Evolutionary conservation across 106 monocot species (phyloP).

Genomic region (Alisma plantagoaquatica): DNA sequence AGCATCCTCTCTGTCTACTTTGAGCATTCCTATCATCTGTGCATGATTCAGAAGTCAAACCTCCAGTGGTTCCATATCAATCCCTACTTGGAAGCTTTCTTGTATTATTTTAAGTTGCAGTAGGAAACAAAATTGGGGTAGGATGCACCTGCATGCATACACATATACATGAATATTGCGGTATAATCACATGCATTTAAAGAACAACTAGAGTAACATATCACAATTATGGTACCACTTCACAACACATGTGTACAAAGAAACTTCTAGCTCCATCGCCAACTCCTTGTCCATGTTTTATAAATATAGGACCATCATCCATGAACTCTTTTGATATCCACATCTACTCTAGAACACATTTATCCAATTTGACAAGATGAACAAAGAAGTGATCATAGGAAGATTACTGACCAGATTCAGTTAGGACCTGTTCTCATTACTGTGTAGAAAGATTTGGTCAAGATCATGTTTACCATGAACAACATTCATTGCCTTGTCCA

Average conservation of each 20-base stretch:
- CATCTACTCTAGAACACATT: constrained; percentile 34
- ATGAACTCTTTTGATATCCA: constrained; percentile 33
- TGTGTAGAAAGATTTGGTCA: constrained; percentile 17
- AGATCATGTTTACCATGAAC: constrained; percentile 1
- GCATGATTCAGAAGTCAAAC: too few relatives aligned
- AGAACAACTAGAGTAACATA: constrained; percentile 29
- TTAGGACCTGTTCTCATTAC: constrained; percentile 29
- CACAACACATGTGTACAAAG: too few relatives aligned
- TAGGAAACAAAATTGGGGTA: too few relatives aligned
- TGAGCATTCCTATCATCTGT: too few relatives aligned
- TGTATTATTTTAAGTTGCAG: too few relatives aligned
- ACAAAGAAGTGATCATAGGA: constrained; percentile 45
- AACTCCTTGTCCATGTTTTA: too few relatives aligned
- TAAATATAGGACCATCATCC: constrained; percentile 16
- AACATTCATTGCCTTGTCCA: constrained; percentile 4
- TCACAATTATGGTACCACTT: neutral
- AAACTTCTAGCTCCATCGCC: too few relatives aligned
- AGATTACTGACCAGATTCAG: constrained; percentile 24
- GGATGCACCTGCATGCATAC: too few relatives aligned
- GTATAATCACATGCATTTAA: too few relatives aligned
- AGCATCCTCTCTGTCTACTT: too few relatives aligned
- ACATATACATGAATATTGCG: neutral
- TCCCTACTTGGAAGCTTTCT: too few relatives aligned
- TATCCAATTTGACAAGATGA: constrained; percentile 42
- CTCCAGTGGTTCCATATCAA: too few relatives aligned